Evolutionary conservation across 164 flowering plant genomes (phyloP), one percentile per base, ranked within the genome.

Genomic region (Houttuynia cordata): DNA sequence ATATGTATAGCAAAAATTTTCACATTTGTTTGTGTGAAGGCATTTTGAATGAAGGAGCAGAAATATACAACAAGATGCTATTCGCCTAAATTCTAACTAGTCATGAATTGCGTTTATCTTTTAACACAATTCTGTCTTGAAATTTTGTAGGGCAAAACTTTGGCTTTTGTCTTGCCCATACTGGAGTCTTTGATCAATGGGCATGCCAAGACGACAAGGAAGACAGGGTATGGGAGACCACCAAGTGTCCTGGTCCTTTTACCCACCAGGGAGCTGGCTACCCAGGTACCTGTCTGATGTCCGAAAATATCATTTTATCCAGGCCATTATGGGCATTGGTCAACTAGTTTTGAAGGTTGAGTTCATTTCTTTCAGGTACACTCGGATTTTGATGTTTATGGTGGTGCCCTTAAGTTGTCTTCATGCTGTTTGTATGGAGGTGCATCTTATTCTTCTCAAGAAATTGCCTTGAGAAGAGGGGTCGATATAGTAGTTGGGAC

Each of bases 401-500:
- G 97, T 64, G 83, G 79, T 49, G 73, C 92, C 4, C 0, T 94
- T 68, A 91, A 93, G 17, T 62, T 91, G 64, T 14, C 64, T n/a
- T 70, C 84, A 12, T 85, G 89, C 63, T 83, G 95, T 69, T 53
- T 94, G 50, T 91, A 88, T 78, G 97, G 99, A 3, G 95, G 93
- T 53, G 66, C 95, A 56, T 76, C 89, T 1, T 82, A 77, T 59
- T 68, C 63, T 0, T 13, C 76, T 64, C 99, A 94, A 65, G 82
- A 85, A 62, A 30, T 51, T n/a, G 69, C 80, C 60, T 70, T 91
- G 56, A 85, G 68, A 76, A 83, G 88, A 68, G 99, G 99, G 45
- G 90, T 84, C 67, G 97, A 94, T 70, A 75, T 94, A 51, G 90
- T 91, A 55, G 74, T 94, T 69, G 96, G 97, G 53, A 91, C 97